Percentiles rank a stretch among this genome's conserved stretches.
These are phyloP conservation scores for Naumovozyma dairenensis DNA, from an alignment of 805 yeast species.

Conservation along the genomic window DNA sequence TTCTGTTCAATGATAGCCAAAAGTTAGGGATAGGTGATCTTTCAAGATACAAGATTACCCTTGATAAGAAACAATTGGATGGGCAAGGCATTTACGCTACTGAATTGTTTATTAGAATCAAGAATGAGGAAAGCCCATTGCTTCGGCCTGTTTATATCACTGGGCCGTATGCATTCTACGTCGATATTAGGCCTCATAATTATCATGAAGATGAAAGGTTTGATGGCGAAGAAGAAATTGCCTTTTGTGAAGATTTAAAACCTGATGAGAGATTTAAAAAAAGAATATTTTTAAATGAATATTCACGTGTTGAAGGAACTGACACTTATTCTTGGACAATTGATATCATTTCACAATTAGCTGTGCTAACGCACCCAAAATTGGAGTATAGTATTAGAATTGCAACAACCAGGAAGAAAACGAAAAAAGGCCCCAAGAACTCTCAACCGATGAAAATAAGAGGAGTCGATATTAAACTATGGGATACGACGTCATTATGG, in stretches of 20 bases:
- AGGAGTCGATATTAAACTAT: slow-evolving; percentile 24
- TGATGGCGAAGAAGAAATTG: slow-evolving; percentile 31
- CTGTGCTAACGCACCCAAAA: slow-evolving; percentile 60
- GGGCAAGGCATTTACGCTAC: slow-evolving; percentile 6
- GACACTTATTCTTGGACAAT: slow-evolving; percentile 58
- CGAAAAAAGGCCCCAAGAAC: slow-evolving; percentile 6
- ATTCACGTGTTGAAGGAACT: slow-evolving; percentile 21
- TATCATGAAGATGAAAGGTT: slow-evolving; percentile 43
- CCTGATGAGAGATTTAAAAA: slow-evolving; percentile 66
- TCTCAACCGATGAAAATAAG: slow-evolving; percentile 2
- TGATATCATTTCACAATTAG: slow-evolving; percentile 71
- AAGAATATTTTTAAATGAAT: slow-evolving; percentile 39
- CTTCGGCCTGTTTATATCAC: slow-evolving; percentile 75
- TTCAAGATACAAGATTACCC: slow-evolving; percentile 18
- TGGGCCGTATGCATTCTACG: slow-evolving; percentile 83
- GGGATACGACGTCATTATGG: slow-evolving; percentile 69
- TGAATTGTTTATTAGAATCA: slow-evolving; percentile 39
- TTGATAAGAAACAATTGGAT: slow-evolving; percentile 11
- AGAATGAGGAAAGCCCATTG: slow-evolving; percentile 62
- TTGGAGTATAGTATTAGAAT: slow-evolving; percentile 57
- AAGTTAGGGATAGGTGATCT: slow-evolving; percentile 24
- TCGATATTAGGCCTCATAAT: slow-evolving; percentile 63
- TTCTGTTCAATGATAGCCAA: slow-evolving; percentile 16
- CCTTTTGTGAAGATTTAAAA: slow-evolving; percentile 45
- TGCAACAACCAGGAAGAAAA: slow-evolving; percentile 33